Evolutionary conservation across 2,329 filamentous ascomycete species (phyloP).

Genomic region (Colletotrichum scovillei): DNA sequence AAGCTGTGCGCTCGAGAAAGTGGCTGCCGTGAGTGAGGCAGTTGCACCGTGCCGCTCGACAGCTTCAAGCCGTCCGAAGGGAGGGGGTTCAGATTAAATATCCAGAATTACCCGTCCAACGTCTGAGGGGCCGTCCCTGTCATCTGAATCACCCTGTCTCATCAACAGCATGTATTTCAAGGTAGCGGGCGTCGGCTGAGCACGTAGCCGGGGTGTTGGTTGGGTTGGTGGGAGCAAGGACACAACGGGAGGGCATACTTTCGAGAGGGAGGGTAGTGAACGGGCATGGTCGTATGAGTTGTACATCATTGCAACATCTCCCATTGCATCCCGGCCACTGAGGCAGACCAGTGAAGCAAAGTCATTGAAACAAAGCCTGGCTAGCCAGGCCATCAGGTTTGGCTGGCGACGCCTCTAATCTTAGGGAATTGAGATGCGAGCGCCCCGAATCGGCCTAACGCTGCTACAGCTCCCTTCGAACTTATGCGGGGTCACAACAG

Average conservation of each 20-base stretch:
- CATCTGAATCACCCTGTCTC: neutral
- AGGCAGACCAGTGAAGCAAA: neutral
- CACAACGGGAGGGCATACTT: neutral
- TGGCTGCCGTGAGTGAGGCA: neutral
- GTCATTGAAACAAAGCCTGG: neutral
- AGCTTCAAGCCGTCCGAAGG: neutral
- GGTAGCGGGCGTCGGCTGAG: constrained; percentile 7
- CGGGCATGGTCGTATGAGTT: neutral
- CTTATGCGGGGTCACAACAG: constrained; percentile 13
- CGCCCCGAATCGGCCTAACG: neutral
- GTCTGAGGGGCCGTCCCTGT: neutral
- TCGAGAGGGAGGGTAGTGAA: neutral
- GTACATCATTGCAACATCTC: neutral
- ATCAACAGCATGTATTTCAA: neutral
- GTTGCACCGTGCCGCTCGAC: neutral
- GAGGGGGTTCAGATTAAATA: constrained; percentile 12
- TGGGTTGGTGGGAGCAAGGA: neutral
- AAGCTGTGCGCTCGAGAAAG: neutral
- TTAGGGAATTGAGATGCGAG: neutral
- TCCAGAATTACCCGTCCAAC: neutral
- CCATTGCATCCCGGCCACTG: neutral
- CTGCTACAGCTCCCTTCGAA: neutral
- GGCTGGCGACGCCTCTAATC: neutral
- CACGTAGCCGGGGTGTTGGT: neutral
- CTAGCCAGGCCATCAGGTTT: neutral